Evolutionary conservation across 441 rosid species (phyloP).

Genomic region (Pelargonium myrrhifolium): DNA sequence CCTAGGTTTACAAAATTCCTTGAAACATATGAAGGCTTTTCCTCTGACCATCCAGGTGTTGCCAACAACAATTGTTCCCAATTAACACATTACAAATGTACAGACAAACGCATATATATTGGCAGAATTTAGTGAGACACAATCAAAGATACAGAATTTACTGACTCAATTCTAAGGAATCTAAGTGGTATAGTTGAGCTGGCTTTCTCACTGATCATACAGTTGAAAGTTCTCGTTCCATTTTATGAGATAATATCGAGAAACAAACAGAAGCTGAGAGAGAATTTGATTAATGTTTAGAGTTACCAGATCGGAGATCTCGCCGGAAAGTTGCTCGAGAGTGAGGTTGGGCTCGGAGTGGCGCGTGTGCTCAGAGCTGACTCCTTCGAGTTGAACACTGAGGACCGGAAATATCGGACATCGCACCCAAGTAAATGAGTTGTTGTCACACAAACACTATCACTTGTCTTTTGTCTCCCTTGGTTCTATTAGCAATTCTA

Average conservation of each 20-base stretch:
- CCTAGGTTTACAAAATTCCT: not conserved
- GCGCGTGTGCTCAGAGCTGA: not conserved
- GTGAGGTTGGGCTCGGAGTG: not conserved
- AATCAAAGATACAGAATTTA: not conserved
- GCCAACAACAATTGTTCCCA: not conserved
- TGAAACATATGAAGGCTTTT: not conserved
- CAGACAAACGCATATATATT: not conserved
- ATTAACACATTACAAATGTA: too few species aligned
- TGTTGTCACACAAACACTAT: too few species aligned
- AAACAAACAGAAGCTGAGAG: conserved; percentile 1
- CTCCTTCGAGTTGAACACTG: conserved; percentile 1
- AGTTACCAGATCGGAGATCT: not conserved
- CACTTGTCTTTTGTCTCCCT: too few species aligned
- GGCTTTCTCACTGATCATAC: not conserved
- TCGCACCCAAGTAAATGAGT: not conserved
- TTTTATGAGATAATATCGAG: not conserved
- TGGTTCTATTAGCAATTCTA: too few species aligned
- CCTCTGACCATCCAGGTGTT: not conserved
- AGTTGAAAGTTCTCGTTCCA: not conserved
- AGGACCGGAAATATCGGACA: not conserved
- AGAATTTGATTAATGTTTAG: not conserved
- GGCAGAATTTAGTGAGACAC: not conserved
- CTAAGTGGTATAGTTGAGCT: conserved; percentile 3
- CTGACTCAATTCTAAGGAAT: not conserved
- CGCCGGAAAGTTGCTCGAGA: not conserved